Percentiles rank a stretch among this genome's conserved stretches.
phyloP scores from a whole-genome alignment of 208 protist species.

The Leptomonas pyrrhocoris region DNA sequence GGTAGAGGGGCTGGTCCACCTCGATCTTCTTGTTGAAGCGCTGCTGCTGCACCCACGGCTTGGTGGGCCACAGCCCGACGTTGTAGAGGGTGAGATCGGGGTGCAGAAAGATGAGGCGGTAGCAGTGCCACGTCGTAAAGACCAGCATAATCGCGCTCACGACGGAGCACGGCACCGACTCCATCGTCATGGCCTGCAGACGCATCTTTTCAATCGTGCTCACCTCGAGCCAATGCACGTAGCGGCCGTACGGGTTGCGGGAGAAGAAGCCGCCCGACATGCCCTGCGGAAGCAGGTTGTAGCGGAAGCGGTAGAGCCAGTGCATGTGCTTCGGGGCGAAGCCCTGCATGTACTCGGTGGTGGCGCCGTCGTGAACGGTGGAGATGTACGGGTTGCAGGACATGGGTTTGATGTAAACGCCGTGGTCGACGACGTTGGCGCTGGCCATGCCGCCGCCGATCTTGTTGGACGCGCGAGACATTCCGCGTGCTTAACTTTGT shows the following conservation, averaged over 20 bases:
- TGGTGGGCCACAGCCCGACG: constrained; percentile 67
- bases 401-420: constrained; percentile 75
- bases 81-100: constrained; percentile 87
- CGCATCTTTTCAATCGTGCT: constrained; percentile 86
- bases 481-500: constrained; percentile 8
- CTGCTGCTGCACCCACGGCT: constrained; percentile 80
- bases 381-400: constrained; percentile 72
- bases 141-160: constrained; percentile 42
- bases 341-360: constrained; percentile 75
- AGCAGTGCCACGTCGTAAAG: constrained; percentile 72
- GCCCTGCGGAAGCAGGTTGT: constrained; percentile 75
- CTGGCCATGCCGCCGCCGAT: constrained; percentile 62
- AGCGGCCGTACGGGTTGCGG: constrained; percentile 79
- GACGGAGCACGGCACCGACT: constrained; percentile 62
- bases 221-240: constrained; percentile 88
- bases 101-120: constrained; percentile 74
- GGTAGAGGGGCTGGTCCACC: constrained; percentile 73
- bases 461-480: constrained; percentile 64
- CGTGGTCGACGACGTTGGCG: constrained; percentile 71
- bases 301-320: constrained; percentile 88
- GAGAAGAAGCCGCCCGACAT: constrained; percentile 74
- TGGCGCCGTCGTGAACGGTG: constrained; percentile 71
- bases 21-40: constrained; percentile 85
- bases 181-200: constrained; percentile 54
- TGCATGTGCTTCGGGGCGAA: constrained; percentile 64